Evolutionary conservation across 2,329 filamentous ascomycete species (phyloP), one percentile per base, ranked within the genome.

Genomic region (Paracamarosporium sp.): DNA sequence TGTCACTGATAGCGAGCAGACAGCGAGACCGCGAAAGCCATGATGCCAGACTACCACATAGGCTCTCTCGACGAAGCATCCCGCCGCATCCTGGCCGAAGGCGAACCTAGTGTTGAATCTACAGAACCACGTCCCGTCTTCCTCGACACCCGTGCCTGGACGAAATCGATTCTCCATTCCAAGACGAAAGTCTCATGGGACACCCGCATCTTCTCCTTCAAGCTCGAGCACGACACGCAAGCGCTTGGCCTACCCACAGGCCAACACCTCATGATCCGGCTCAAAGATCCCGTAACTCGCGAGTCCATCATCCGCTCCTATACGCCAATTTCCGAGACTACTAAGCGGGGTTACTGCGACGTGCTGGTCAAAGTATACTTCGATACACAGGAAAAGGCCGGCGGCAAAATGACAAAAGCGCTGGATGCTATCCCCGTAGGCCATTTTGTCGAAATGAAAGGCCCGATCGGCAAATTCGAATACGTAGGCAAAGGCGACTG

Each of bases 41-140:
- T 96, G 92, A 93, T 97, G 89, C 84, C 86, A 11, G 78, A 84
- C 43, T 96, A 96, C 71, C 93, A 97, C 75, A 88, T 97, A 63
- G 93, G 93, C 50, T 87, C 87, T 0, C 83, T 97, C 12, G 86
- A 91, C 65, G 79, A 86, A 62, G 80, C 80, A 20, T 85, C 88
- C 1, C 80, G 82, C 5, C 79, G 81, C 36, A 71, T 81, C 0
- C 82, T 95, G 2, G 79, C 82, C 13, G 76, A 80, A 53, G 78
- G 78, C 25, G 73, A 79, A 13, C 76, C 76, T 1, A 73, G 80
- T 55, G 71, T 74, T 1, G 74, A 76, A n/a, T 76, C 77, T 27
- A 77, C 78, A 15, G 71, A 78, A 22, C 80, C 81, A 5, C 82
- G 87, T 1, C 74, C 83, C 1, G 79, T 84, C 5, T 97, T 97